Evolutionary conservation across 2,329 filamentous ascomycete species (phyloP).

Genomic region (Cladosporium sp.): DNA sequence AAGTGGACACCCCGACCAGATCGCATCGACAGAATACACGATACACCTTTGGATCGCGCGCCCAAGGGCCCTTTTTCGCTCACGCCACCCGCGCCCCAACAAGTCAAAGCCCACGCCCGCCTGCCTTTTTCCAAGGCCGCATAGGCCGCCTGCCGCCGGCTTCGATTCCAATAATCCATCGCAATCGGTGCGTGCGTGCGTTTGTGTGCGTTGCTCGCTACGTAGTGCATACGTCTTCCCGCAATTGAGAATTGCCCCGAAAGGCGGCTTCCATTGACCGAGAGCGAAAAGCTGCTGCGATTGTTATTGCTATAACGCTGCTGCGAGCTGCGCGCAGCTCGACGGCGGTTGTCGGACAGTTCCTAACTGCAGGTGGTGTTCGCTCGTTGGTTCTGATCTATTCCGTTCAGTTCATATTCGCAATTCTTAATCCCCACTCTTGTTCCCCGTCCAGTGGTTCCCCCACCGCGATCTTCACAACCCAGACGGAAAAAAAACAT

Average conservation of each 20-base stretch:
- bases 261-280: too few species aligned
- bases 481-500: not conserved
- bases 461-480: slow-evolving; percentile 12
- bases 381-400: too few species aligned
- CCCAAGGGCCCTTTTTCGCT: too few species aligned
- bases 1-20: not conserved
- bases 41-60: slow-evolving; percentile 8
- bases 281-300: too few species aligned
- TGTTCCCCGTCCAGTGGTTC: not conserved
- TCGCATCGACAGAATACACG: not conserved
- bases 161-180: slow-evolving; percentile 10
- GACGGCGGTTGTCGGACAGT: too few species aligned
- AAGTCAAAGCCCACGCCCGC: not conserved
- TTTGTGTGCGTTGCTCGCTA: not conserved
- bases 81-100: slow-evolving; percentile 11
- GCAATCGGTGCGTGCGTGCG: not conserved
- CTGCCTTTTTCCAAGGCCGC: not conserved
- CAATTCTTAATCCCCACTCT: not conserved
- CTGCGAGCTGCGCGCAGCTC: not conserved
- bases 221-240: slow-evolving; percentile 2
- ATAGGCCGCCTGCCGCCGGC: too few species aligned
- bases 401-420: too few species aligned
- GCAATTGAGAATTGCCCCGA: too few species aligned
- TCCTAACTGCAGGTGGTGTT: too few species aligned
- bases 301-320: slow-evolving; percentile 7